Conservation (phyloP, 805 yeast genomes). For the Suhomyces pyralidae region DNA sequence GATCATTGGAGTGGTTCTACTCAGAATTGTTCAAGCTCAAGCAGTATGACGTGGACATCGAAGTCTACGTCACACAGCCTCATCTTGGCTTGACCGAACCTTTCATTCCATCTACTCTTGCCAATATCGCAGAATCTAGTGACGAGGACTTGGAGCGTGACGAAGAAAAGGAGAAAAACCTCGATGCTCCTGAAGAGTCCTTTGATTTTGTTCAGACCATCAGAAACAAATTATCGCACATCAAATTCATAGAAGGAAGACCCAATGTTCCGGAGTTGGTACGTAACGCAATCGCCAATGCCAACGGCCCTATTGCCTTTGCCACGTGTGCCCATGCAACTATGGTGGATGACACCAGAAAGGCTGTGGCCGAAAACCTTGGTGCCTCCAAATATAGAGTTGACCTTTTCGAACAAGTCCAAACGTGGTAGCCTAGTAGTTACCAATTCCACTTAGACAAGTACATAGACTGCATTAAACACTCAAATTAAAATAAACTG, state of each 20-base stretch:
- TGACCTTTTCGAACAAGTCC: slow-evolving; percentile 36
- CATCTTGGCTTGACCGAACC: slow-evolving; percentile 13
- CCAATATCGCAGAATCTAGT: neutral
- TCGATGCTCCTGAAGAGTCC: slow-evolving; percentile 8
- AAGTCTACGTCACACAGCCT: slow-evolving; percentile 43
- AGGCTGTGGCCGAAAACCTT: slow-evolving; percentile 25
- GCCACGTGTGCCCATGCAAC: slow-evolving; percentile 49
- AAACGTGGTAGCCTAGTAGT: slow-evolving; percentile 24
- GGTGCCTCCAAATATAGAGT: slow-evolving; percentile 25
- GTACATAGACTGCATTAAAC: neutral
- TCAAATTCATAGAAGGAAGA: slow-evolving; percentile 46
- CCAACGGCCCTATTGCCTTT: slow-evolving; percentile 42
- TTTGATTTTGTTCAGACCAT: slow-evolving; percentile 10
- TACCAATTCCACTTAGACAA: neutral
- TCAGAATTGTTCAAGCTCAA: slow-evolving; percentile 33
- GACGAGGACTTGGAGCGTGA: slow-evolving; percentile 11
- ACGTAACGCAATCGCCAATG: slow-evolving; percentile 31
- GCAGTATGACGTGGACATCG: slow-evolving; percentile 31
- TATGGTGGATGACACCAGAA: slow-evolving; percentile 37
- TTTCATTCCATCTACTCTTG: slow-evolving; percentile 8
- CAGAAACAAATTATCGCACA: slow-evolving; percentile 26
- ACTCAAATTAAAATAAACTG: too few relatives aligned
- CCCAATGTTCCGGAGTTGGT: slow-evolving; percentile 37
- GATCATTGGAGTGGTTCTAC: slow-evolving; percentile 39
- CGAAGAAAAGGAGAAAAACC: slow-evolving; percentile 12